Evolutionary conservation across 352 stramenopile species (phyloP).

Genomic region (Aphanomyces cochlioides): DNA sequence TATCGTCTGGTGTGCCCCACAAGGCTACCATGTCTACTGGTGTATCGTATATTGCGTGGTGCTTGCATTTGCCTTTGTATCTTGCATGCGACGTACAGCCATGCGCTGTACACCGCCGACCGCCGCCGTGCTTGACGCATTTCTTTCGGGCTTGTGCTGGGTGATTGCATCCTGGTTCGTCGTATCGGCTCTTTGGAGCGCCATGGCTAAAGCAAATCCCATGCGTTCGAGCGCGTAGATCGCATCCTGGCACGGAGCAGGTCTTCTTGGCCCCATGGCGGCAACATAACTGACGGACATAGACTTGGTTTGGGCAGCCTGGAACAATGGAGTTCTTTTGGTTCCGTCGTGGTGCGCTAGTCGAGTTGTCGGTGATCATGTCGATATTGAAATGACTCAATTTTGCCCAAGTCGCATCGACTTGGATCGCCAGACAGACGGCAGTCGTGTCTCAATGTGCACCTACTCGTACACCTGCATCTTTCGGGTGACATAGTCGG

Average conservation of each 20-base stretch:
- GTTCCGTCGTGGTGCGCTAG: no score
- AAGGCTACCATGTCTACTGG: background rate
- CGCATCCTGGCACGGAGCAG: conserved; percentile 17
- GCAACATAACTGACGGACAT: conserved; percentile 15
- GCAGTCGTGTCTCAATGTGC: no score
- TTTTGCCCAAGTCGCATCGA: no score
- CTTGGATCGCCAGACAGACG: no score
- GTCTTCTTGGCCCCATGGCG: conserved; percentile 11
- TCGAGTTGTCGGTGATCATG: no score
- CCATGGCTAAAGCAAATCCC: conserved; percentile 22
- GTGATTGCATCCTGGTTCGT: conserved; percentile 15
- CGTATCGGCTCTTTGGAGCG: conserved; percentile 23
- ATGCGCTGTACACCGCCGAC: conserved; percentile 12
- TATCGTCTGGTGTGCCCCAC: background rate
- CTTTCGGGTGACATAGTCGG: no score
- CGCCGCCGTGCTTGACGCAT: conserved; percentile 31
- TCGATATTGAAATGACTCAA: no score
- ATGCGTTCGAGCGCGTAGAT: background rate
- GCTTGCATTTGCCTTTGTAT: conserved; percentile 32
- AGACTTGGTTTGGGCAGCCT: conserved; percentile 21
- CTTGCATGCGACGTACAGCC: conserved; percentile 30
- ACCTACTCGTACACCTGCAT: no score
- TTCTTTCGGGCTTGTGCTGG: conserved; percentile 28
- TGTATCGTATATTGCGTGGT: background rate
- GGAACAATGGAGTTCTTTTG: background rate